phyloP scores from a whole-genome alignment of 306 rosid species.

The Prinsepia uniflora region DNA sequence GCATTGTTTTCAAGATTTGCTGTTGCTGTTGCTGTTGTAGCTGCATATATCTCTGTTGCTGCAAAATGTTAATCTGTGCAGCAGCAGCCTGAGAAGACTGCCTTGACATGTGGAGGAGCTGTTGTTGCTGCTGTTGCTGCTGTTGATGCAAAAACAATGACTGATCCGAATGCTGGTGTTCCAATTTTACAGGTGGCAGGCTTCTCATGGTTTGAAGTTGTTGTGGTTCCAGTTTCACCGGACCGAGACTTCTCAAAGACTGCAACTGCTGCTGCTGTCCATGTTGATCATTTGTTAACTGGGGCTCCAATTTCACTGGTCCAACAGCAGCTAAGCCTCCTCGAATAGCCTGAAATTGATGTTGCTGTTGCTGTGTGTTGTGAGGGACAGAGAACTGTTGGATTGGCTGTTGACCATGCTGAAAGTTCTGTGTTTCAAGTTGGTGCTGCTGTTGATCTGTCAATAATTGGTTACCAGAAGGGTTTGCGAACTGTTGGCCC shows the following conservation, averaged over 20 bases:
- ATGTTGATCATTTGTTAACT: slow-evolving; percentile 64
- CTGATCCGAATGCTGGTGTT: slow-evolving; percentile 77
- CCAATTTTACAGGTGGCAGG: slow-evolving; percentile 62
- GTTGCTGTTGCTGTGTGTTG: slow-evolving; percentile 63
- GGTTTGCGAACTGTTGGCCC: slow-evolving; percentile 72
- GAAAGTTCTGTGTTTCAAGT: slow-evolving; percentile 72
- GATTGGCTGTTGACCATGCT: slow-evolving; percentile 78
- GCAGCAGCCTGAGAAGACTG: slow-evolving; percentile 86
- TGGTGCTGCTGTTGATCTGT: slow-evolving; percentile 84
- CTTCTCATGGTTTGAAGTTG: slow-evolving; percentile 58
- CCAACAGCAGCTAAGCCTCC: slow-evolving; percentile 68
- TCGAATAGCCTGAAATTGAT: slow-evolving; percentile 74
- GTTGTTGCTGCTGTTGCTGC: slow-evolving; percentile 57
- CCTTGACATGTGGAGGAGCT: slow-evolving; percentile 79
- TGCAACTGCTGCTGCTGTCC: slow-evolving; percentile 64
- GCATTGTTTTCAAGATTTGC: slow-evolving; percentile 79
- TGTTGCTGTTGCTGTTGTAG: slow-evolving; percentile 87
- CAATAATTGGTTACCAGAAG: slow-evolving; percentile 63
- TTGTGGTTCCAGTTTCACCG: slow-evolving; percentile 80
- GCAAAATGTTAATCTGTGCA: slow-evolving; percentile 78
- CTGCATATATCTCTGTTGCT: slow-evolving; percentile 76
- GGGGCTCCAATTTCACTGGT: slow-evolving; percentile 81
- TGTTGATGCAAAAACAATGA: slow-evolving; percentile 71
- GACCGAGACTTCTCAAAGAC: slow-evolving; percentile 52
- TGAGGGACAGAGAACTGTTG: slow-evolving; percentile 76